Evolutionary conservation across 2,329 filamentous ascomycete genomes (phyloP).

Genomic region (Emergomyces africanus): DNA sequence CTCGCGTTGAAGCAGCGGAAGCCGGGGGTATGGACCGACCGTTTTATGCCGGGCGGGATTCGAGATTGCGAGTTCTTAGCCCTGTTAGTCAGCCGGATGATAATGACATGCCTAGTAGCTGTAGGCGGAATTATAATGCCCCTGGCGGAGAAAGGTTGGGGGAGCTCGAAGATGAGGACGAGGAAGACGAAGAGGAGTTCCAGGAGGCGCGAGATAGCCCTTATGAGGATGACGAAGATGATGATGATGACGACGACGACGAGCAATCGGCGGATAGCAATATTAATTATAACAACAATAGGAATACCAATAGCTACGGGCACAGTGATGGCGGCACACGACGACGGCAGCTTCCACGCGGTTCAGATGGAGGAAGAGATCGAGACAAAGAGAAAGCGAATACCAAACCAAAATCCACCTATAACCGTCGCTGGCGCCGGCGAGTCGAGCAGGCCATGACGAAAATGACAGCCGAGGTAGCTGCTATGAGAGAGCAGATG

Average conservation of each 20-base stretch:
- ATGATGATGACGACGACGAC: neutral
- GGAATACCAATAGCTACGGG: slow-evolving; percentile 24
- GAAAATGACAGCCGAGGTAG: slow-evolving; percentile 82
- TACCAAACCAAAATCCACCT: slow-evolving; percentile 14
- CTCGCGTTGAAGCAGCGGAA: slow-evolving; percentile 19
- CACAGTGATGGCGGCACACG: neutral
- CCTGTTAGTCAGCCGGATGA: slow-evolving; percentile 79
- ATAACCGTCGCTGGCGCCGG: slow-evolving; percentile 56
- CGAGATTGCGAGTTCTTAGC: slow-evolving; percentile 57
- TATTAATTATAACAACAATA: neutral
- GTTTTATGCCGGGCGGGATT: slow-evolving; percentile 35
- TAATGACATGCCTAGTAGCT: slow-evolving; percentile 35
- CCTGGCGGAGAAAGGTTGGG: slow-evolving; percentile 35
- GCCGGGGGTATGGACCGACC: slow-evolving; percentile 22
- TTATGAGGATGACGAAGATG: slow-evolving; percentile 15
- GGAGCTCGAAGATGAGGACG: slow-evolving; percentile 16
- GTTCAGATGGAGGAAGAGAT: neutral
- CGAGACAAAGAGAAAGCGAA: neutral
- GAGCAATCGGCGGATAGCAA: neutral
- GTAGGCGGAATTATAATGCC: slow-evolving; percentile 13
- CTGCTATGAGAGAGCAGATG: slow-evolving; percentile 83
- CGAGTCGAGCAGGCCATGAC: slow-evolving; percentile 77
- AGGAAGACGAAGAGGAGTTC: slow-evolving; percentile 23
- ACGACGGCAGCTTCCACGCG: neutral
- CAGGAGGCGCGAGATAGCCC: slow-evolving; percentile 11